Conservation (phyloP, 805 yeast genomes). For the Candida gorgasii region DNA sequence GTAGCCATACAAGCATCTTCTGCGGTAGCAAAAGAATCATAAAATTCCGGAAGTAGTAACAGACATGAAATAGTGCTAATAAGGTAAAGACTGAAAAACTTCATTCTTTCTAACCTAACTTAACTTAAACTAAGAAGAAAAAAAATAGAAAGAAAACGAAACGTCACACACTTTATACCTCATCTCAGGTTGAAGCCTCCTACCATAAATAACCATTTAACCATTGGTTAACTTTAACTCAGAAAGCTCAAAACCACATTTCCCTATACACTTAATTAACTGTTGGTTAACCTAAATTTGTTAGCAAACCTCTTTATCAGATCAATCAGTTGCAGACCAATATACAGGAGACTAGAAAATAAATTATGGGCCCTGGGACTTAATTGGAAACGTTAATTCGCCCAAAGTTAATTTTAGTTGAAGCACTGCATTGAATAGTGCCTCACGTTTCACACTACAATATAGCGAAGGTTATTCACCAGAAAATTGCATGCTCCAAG, state of each 20-base stretch:
- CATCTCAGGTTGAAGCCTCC: no score
- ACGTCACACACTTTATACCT: no score
- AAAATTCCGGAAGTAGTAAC: conserved; percentile 13
- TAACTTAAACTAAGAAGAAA: no score
- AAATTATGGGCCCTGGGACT: not conserved
- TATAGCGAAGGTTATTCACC: not conserved
- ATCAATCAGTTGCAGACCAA: conserved; percentile 7
- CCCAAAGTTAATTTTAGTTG: not conserved
- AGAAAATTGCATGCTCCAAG: no score
- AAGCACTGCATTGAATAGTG: not conserved
- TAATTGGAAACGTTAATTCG: not conserved
- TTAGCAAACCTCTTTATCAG: conserved; percentile 4
- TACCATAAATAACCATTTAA: not conserved
- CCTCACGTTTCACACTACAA: not conserved
- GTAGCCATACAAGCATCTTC: conserved; percentile 16
- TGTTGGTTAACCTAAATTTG: not conserved
- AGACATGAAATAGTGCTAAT: conserved; percentile 2
- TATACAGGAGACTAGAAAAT: not conserved
- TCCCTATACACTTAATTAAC: no score
- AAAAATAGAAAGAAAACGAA: no score
- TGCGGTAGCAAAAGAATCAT: conserved; percentile 14
- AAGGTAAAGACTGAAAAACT: conserved; percentile 6
- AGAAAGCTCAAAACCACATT: conserved; percentile 10
- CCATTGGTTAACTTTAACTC: not conserved
- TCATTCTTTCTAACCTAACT: conserved; percentile 8